A percentile compares a stretch with the other conserved stretches of the same genome.
phyloP scores from a whole-genome alignment of 805 yeast genomes.

The Yarrowia sp. region DNA sequence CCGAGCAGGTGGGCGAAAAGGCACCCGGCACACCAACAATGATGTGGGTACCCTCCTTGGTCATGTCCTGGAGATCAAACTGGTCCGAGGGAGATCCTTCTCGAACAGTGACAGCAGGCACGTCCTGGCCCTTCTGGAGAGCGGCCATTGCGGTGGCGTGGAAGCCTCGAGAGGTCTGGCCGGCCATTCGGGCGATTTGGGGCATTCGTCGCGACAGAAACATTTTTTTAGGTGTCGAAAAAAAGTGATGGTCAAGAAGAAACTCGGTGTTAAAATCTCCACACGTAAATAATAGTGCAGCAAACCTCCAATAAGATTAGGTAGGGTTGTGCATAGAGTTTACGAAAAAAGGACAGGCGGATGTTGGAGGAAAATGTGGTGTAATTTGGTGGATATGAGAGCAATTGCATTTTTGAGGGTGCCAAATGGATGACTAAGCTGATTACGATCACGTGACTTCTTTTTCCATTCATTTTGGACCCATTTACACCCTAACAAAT shows the following conservation, averaged over 20 bases:
- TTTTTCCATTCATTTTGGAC: not conserved
- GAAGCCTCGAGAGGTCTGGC: slow-evolving; percentile 26
- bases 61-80: slow-evolving; percentile 52
- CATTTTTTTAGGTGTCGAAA: not conserved
- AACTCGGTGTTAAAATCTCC: not conserved
- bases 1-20: slow-evolving; percentile 75
- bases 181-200: slow-evolving; percentile 3
- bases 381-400: not conserved
- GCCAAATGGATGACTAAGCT: no score
- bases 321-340: not conserved
- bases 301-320: slow-evolving; percentile 16
- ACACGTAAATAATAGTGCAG: not conserved
- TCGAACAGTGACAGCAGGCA: slow-evolving; percentile 54
- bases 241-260: not conserved
- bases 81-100: slow-evolving; percentile 65
- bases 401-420: not conserved
- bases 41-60: slow-evolving; percentile 48
- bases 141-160: slow-evolving; percentile 31
- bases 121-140: slow-evolving; percentile 54
- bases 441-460: no score
- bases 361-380: no score
- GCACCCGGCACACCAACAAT: slow-evolving; percentile 72
- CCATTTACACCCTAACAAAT: not conserved
- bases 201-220: slow-evolving; percentile 6
- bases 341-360: not conserved